Evolutionary conservation across 768 basidiomycete genomes (phyloP).

Genomic region (Hortiboletus flavorubellus): DNA sequence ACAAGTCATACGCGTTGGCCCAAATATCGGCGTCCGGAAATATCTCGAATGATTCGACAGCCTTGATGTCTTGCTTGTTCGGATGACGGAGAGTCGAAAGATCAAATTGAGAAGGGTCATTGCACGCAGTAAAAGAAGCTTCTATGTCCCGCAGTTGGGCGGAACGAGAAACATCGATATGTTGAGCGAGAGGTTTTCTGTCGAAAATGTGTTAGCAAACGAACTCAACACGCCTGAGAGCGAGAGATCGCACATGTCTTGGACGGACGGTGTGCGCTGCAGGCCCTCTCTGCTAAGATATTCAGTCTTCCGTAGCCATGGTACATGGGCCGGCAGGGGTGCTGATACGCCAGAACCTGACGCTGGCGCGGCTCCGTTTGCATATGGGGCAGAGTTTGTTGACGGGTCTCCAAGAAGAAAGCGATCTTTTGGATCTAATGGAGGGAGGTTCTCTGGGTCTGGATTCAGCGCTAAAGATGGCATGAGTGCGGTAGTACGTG

Average conservation of each 20-base stretch:
- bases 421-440: conserved; percentile 71
- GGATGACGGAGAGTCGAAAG: conserved; percentile 66
- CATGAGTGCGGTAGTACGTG: background rate
- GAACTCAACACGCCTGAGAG: background rate
- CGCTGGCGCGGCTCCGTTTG: conserved; percentile 35
- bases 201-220: conserved; percentile 15
- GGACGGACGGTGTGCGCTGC: conserved; percentile 37
- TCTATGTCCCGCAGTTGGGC: conserved; percentile 81
- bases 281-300: conserved; percentile 70
- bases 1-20: conserved; percentile 87
- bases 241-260: conserved; percentile 52
- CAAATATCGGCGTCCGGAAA: conserved; percentile 84
- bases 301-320: conserved; percentile 92
- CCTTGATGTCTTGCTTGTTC: conserved; percentile 69
- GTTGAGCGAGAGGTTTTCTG: conserved; percentile 46
- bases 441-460: conserved; percentile 52
- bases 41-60: conserved; percentile 78
- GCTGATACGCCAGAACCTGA: conserved; percentile 40
- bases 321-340: conserved; percentile 59
- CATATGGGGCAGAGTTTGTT: conserved; percentile 39
- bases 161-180: conserved; percentile 67
- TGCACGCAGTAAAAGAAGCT: conserved; percentile 59
- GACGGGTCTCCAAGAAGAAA: conserved; percentile 71
- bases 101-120: conserved; percentile 56
- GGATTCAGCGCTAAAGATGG: conserved; percentile 56